These are phyloP conservation scores for Metschnikowia picachoensis DNA, from an alignment of 805 yeast species.

Conservation along the genomic window DNA sequence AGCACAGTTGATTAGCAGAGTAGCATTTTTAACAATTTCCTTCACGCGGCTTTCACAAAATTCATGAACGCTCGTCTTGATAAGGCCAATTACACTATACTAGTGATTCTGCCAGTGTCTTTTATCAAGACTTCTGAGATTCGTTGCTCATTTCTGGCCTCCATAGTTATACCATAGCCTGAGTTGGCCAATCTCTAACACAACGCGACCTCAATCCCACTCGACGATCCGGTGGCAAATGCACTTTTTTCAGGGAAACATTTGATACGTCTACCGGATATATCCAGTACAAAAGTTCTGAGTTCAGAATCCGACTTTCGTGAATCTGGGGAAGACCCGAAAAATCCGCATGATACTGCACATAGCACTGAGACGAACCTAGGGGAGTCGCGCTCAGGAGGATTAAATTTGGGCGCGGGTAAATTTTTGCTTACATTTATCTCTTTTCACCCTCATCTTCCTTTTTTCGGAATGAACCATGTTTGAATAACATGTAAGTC, in stretches of 20 bases:
- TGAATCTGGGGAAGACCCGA: too few species aligned
- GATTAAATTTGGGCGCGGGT: too few species aligned
- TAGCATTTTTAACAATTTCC: constrained; percentile 29
- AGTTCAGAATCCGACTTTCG: too few species aligned
- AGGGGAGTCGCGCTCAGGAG: too few species aligned
- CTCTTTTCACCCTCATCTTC: too few species aligned
- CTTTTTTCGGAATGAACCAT: too few species aligned
- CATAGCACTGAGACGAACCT: too few species aligned
- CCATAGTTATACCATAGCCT: constrained; percentile 51
- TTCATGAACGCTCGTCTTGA: background rate
- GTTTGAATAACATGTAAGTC: too few species aligned
- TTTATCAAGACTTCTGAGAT: constrained; percentile 5
- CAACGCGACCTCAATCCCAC: constrained; percentile 61
- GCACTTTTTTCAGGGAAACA: constrained; percentile 36
- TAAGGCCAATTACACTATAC: constrained; percentile 33
- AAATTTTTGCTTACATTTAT: too few species aligned
- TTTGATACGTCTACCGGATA: background rate
- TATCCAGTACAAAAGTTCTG: background rate
- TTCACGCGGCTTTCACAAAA: constrained; percentile 6
- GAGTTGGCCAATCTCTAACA: constrained; percentile 45
- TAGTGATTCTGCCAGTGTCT: constrained; percentile 25
- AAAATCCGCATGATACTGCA: too few species aligned
- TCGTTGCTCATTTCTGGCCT: constrained; percentile 44
- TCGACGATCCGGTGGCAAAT: constrained; percentile 64
- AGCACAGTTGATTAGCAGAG: constrained; percentile 60